A percentile compares a stretch with the other conserved stretches of the same genome.
phyloP scores from a whole-genome alignment of 768 basidiomycete genomes.

The Polyporus arcularius region DNA sequence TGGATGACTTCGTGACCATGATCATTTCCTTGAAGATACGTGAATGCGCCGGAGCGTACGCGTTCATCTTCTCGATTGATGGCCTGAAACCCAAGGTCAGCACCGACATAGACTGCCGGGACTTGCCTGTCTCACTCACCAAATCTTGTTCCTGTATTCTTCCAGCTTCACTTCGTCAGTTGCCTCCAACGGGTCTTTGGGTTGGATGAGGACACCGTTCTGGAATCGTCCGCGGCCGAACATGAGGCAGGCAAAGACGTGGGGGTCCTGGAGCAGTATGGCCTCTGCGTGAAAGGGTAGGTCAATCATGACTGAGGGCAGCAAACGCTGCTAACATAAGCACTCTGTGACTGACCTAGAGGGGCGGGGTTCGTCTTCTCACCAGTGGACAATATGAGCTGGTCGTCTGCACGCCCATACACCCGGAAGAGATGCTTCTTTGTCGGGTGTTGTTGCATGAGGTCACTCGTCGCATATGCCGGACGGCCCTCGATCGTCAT shows the following conservation, averaged over 20 bases:
- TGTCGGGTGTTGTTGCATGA: constrained; percentile 43
- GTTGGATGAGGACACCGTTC: constrained; percentile 43
- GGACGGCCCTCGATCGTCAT: constrained; percentile 1
- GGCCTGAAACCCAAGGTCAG: constrained; percentile 15
- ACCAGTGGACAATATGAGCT: constrained; percentile 45
- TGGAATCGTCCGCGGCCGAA: constrained; percentile 44
- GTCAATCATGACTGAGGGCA: too few relatives aligned
- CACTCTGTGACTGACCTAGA: neutral
- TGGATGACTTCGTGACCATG: constrained; percentile 26
- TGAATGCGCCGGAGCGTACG: constrained; percentile 29
- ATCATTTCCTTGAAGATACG: constrained; percentile 38
- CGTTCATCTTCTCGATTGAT: constrained; percentile 27
- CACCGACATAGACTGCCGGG: neutral
- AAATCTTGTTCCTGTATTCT: constrained; percentile 16
- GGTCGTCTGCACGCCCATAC: constrained; percentile 47
- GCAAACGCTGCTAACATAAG: too few relatives aligned
- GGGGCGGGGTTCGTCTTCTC: constrained; percentile 30
- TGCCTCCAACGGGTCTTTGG: constrained; percentile 35
- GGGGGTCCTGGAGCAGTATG: constrained; percentile 37
- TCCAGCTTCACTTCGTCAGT: constrained; percentile 7
- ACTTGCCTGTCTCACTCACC: neutral
- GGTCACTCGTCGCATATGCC: constrained; percentile 43
- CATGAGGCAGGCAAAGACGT: constrained; percentile 36
- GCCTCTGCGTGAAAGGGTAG: constrained; percentile 27
- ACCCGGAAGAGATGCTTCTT: constrained; percentile 40